Percentiles rank a stretch among this genome's conserved stretches.
Evolutionary conservation across 2,329 filamentous ascomycete species (phyloP).

Genomic region (Penicillium sumatraense): DNA sequence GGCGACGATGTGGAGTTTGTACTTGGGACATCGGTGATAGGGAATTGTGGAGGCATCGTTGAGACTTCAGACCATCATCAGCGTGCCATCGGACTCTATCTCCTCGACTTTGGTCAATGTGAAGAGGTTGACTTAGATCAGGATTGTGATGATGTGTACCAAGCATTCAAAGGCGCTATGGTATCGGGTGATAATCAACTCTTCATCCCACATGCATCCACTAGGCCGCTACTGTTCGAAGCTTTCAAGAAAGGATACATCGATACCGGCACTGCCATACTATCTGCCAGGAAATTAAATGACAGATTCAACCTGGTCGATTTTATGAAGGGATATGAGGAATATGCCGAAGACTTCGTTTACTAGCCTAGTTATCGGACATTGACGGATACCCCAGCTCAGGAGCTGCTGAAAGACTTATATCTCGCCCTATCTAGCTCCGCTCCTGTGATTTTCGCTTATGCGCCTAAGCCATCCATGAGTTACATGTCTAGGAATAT

Average conservation of each 20-base stretch:
- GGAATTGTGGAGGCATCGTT: neutral
- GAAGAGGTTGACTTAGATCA: constrained; percentile 8
- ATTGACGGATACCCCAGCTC: neutral
- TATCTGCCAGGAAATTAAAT: neutral
- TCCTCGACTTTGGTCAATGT: constrained; percentile 17
- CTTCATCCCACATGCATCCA: constrained; percentile 24
- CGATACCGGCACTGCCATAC: constrained; percentile 8
- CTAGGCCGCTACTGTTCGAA: constrained; percentile 14
- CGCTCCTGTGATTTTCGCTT: neutral
- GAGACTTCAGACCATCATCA: constrained; percentile 3
- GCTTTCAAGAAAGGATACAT: constrained; percentile 13
- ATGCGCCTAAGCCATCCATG: neutral
- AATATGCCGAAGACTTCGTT: constrained; percentile 17
- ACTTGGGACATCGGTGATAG: constrained; percentile 7
- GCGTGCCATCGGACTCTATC: constrained; percentile 8
- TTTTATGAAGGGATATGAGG: constrained; percentile 17
- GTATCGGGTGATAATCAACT: constrained; percentile 15
- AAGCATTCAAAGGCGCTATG: constrained; percentile 22
- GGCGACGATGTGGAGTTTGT: constrained; percentile 22
- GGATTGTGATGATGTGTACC: constrained; percentile 12
- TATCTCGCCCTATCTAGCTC: neutral
- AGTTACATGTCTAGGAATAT: too few relatives aligned
- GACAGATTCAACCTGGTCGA: constrained; percentile 8
- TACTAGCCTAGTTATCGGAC: neutral
- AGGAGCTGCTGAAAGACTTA: neutral